Conservation (phyloP, 2,329 filamentous ascomycete genomes). For the Colletotrichum orchidophilum region DNA sequence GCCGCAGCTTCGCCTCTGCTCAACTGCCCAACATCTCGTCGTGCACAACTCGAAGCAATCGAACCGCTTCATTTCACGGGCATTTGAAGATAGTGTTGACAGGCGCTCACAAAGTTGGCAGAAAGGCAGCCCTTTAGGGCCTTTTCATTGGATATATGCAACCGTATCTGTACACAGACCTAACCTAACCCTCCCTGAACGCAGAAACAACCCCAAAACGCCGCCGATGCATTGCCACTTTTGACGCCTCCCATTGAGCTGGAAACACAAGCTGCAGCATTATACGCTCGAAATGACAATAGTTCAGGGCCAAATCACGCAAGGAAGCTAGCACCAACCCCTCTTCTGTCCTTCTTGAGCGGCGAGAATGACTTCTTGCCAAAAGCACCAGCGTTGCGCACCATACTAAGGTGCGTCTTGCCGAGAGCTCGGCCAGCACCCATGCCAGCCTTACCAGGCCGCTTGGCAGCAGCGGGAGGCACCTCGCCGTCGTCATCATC, state of each 20-base stretch:
- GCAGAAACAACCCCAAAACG: background rate
- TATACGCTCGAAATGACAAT: background rate
- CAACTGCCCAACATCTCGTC: background rate
- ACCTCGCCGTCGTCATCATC: conserved; percentile 70
- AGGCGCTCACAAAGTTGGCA: background rate
- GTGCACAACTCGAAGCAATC: background rate
- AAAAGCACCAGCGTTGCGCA: conserved; percentile 55
- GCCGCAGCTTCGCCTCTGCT: background rate
- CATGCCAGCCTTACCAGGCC: conserved; percentile 46
- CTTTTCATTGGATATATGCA: conserved; percentile 11
- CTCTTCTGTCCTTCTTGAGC: conserved; percentile 74
- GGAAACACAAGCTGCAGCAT: background rate
- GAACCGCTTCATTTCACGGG: background rate
- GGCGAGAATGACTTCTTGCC: conserved; percentile 71
- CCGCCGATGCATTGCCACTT: conserved; percentile 22
- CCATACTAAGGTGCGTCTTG: conserved; percentile 50
- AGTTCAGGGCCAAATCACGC: conserved; percentile 43
- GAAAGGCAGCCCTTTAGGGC: background rate
- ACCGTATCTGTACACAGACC: conserved; percentile 1
- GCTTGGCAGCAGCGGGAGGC: conserved; percentile 37
- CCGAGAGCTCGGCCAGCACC: conserved; percentile 34
- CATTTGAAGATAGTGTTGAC: background rate
- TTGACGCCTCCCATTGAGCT: background rate
- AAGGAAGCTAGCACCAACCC: conserved; percentile 69
- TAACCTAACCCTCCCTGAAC: background rate